Base-by-base conservation (phyloP, 768 basidiomycete genomes). In the Leccinum disarticulatum region DNA sequence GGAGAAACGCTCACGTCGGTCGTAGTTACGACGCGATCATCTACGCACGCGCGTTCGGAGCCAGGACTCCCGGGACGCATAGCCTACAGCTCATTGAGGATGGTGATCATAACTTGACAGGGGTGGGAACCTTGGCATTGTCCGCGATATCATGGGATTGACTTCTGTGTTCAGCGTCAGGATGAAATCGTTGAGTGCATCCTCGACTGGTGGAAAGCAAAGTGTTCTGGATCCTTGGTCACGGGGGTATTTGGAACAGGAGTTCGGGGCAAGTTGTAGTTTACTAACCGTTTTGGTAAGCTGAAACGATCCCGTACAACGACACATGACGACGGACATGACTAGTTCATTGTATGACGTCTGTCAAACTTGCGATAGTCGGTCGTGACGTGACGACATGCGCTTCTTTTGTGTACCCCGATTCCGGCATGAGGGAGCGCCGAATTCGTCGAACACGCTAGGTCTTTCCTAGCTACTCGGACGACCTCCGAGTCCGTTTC, bases 81-180 rank as follows among this genome's bases (percentile, higher is more conserved):
- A 86, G 78, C 17, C 76, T 93, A 27, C 81, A 87, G 67, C 75
- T 88, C 27, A 74, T 91, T 41, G 91, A 93, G 70, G 81, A 80
- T 48, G 88, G 87, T 8, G 90, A 91, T 74, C 91, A 93, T 68
- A 93, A 92, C 72, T 88, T 87, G 65, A 85, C 83, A 25, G 84
- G 86, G 25, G 81, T 82, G 59, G 47, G 58, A 27, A 6, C 33
- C 28, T 54, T 35, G 31, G 6, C 10, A 31, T 28, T 22, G 7
- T 53, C 41, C 25, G 14, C 33, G 17, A 27, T 30, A n/a, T 54
- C 17, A 38, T 56, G 35, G 53, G 31, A 56, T 35, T 64, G n/a
- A 63, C 54, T 5, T 17, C 19, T 54, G 38, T 41, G 31, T 48
- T 11, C 61, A 83, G 82, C 80, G 81, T 57, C 82, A 84, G 62